phyloP scores from a whole-genome alignment of 805 yeast species.

The Tetrapisispora phaffii region DNA sequence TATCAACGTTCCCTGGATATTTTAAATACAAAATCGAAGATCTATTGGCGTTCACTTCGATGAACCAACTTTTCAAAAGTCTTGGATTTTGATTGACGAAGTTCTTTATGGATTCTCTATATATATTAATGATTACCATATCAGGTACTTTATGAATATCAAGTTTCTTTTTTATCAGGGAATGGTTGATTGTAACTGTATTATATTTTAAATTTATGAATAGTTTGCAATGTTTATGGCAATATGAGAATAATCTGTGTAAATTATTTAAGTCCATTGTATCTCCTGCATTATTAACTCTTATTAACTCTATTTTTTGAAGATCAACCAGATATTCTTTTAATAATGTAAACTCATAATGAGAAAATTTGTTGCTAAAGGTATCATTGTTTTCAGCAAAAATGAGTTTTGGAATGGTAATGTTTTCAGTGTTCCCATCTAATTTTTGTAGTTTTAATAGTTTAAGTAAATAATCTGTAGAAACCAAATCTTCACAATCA shows the following conservation, averaged over 20 bases:
- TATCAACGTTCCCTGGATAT: conserved; percentile 6
- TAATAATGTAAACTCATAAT: neutral
- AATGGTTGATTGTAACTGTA: conserved; percentile 9
- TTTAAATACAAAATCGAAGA: conserved; percentile 11
- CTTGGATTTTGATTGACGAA: conserved; percentile 3
- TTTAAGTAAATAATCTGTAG: neutral
- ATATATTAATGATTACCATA: conserved; percentile 9
- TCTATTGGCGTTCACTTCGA: conserved; percentile 10
- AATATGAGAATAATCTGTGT: conserved; percentile 7
- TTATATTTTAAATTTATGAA: conserved; percentile 11
- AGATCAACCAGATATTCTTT: neutral
- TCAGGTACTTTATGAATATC: conserved; percentile 2
- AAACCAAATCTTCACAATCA: neutral
- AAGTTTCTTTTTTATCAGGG: conserved; percentile 6
- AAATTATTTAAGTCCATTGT: conserved; percentile 4
- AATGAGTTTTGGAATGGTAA: neutral
- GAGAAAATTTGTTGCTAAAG: neutral
- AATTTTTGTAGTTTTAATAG: neutral
- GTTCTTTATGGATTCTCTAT: conserved; percentile 8
- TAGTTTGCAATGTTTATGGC: conserved; percentile 6
- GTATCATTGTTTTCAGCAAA: neutral
- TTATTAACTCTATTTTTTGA: neutral
- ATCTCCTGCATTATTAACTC: no score
- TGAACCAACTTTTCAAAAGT: conserved; percentile 13
- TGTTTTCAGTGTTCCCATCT: neutral